phyloP scores from a whole-genome alignment of 441 rosid genomes.

The Kokia cookei region DNA sequence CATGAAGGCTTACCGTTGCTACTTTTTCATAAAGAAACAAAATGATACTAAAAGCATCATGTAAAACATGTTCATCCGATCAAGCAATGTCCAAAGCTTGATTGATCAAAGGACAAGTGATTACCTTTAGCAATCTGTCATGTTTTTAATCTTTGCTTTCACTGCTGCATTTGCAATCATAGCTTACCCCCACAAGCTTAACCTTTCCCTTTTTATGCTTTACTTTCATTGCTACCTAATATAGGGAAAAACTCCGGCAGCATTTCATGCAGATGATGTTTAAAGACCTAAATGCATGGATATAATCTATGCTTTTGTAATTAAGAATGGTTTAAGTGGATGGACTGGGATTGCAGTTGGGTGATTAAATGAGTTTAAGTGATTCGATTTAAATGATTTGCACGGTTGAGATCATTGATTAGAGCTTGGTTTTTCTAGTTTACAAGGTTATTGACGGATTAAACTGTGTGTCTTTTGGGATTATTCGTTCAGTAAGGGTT shows the following conservation, averaged over 20 bases:
- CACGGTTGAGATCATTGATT: no score
- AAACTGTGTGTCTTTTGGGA: no score
- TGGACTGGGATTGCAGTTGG: no score
- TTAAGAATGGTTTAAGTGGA: background rate
- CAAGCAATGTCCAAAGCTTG: background rate
- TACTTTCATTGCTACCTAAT: background rate
- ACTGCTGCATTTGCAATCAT: slow-evolving; percentile 1
- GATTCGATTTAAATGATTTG: no score
- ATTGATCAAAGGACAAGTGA: background rate
- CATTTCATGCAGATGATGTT: background rate
- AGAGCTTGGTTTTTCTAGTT: no score
- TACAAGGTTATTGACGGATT: no score
- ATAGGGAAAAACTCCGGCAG: background rate
- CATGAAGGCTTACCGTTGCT: background rate
- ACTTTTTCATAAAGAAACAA: background rate
- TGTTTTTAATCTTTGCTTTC: background rate
- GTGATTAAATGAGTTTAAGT: no score
- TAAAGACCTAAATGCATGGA: background rate
- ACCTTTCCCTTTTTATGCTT: slow-evolving; percentile 1
- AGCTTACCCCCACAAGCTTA: background rate
- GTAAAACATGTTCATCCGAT: background rate
- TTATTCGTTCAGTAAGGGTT: no score
- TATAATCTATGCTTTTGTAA: background rate
- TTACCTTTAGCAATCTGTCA: background rate
- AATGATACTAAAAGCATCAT: background rate